Evolutionary conservation across 2,329 filamentous ascomycete species (phyloP), one percentile per base, ranked within the genome.

Genomic region (Thielaviopsis ethacetica): DNA sequence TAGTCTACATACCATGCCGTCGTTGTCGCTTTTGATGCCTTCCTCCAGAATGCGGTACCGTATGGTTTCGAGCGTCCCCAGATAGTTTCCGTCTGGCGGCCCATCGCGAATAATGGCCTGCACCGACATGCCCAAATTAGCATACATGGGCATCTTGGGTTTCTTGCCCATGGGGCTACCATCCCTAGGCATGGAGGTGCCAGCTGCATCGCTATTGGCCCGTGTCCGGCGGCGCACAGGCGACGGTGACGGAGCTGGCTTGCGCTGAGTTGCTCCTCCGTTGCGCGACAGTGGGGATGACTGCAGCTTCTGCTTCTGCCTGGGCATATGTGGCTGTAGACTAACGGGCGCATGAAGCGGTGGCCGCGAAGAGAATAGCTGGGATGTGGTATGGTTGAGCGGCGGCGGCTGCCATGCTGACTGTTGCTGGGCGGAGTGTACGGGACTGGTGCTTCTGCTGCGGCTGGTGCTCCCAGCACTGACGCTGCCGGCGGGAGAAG

Each of bases 31-130:
- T 67, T 86, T 86, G 68, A 91, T 81, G 62, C 86, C 86, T 66
- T 88, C 82, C 63, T 85, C 82, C 57, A 91, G 72, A 56, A 91
- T 84, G 65, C 86, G 85, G 71, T 84, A 81, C 55, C 87, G 79
- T 65, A 85, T 75, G 65, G 84, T 85, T 65, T 87, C 83, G 56
- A 91, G 72, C 9, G 83, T 83, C 19, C 80, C 79, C 24, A 76
- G 68, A 24, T 85, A 75, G 68, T 93, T 83, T 21, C 83, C 86
- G 63, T 83, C 79, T 1, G 82, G 81, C 1, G 90, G 88, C 0
- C 90, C 91, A 62, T 91, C 88, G 64, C 88, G 82, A 53, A 96
- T 76, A 53, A 95, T 77, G 63, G 82, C 76, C 67, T 95, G 88
- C 27, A 96, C 71, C 22, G 80, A 79, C 66, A 85, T 72, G 60